Base-by-base conservation (phyloP, 371 early-diverging fungal species). In the Saksenaea vasiformis region DNA sequence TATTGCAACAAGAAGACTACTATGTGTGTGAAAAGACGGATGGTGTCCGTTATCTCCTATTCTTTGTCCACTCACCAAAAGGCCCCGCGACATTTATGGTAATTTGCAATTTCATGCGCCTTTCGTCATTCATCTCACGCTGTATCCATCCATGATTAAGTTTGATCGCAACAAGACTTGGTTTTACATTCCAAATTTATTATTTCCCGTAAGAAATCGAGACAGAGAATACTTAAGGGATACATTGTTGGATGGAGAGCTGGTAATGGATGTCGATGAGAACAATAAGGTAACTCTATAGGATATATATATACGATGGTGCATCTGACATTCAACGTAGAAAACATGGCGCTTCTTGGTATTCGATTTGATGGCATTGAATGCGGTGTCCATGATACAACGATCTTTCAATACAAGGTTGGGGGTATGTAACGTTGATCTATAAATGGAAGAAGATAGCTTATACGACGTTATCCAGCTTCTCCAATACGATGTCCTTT, bases 21-120 rank as follows among this genome's bases (percentile, higher is more conserved):
- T 94, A 90, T 77, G 95, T 94, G 28, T 89, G 90, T 65, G 96
- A 96, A 64, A 95, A 95, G 76, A 90, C 91, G n/a, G 93, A 94
- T 70, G 95, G 95, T 2, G 78, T 93, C 11, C 88, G 96, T 22
- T 91, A 87, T 56, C 75, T 95, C 26, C 71, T 95, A 51, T 79
- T 87, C 56, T 80, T 88, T 64, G 67, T 76, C 5, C 77, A 77
- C 24, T 80, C 85, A 5, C 74, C 78, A 15, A 84, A 85, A 54
- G 86, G 89, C 0, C 79, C 84, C 14, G 86, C 85, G 36, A 73
- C 87, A 11, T 90, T 87, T 73, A 66, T 92, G 75, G 90, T 89
- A 76, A 58, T 31, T 31, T 31, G 61, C 58, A 28, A 37, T 55
- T 44, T 51, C 24, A 41, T 56, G 27, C 57, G 27, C 36, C 43